Evolutionary conservation across 306 rosid genomes (phyloP), one percentile per base, ranked within the genome.

Genomic region (Quercus parvula): DNA sequence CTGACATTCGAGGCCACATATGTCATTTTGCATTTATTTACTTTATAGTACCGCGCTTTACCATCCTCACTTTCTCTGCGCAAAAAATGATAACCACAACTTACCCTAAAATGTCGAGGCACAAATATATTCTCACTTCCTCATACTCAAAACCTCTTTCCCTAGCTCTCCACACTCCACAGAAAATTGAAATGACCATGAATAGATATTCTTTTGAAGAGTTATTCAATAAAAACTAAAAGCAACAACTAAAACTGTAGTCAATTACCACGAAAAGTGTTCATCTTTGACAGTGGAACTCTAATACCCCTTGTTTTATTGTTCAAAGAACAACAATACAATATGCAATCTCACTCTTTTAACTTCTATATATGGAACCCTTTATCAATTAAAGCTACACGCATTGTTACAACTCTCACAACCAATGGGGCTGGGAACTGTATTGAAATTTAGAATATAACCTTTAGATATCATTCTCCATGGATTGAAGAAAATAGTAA

Each of bases 1-100:
- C 74, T 77, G 83, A 83, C 84, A 86, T 59, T 58, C 68, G 38
- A 81, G 85, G 92, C 57, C 81, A 82, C 22, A 64, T 56, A 64
- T 61, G 81, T 82, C 83, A 75, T 75, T 84, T 33, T 12, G 27
- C 0, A 15, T 64, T 38, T 41, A 41, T 41, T 41, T 8, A 41
- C 46, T 41, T 41, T 41, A 30, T 64, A 17, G 22, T 64, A 30
- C 13, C 25, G 5, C 30, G 10, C 13, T 4, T 22, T 9, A 61
- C 33, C 33, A 2, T 25, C 24, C 0, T 24, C 67, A 11, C 67
- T 24, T 22, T 6, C 41, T 63, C 44, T 28, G 70, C 6, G 41
- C 35, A 4, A 63, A 63, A 63, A 14, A 63, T 15, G 41, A 28
- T 4, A 12, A 24, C 13, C 66, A 59, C 66, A 59, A 1, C 64